Percentiles rank a stretch among this genome's conserved stretches.
These are phyloP conservation scores for Salix exigua DNA, from an alignment of 345 rosid species.

Conservation along the genomic window DNA sequence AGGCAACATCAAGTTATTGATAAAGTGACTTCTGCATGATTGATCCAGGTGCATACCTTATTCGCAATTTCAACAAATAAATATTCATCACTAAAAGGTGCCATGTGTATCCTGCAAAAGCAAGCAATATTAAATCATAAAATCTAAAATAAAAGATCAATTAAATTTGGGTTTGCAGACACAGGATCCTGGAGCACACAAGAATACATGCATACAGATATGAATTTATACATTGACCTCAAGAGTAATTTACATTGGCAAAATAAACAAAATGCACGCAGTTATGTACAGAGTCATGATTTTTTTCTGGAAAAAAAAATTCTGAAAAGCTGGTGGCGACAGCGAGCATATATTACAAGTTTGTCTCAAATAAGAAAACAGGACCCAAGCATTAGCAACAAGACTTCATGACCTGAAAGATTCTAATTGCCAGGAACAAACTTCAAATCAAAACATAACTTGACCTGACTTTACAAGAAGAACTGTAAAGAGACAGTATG, in stretches of 20 bases:
- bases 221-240: background rate
- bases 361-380: background rate
- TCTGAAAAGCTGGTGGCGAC: background rate
- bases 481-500: background rate
- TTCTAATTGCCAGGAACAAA: background rate
- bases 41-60: conserved; percentile 55
- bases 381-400: background rate
- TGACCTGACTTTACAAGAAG: background rate
- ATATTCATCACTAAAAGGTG: conserved; percentile 96
- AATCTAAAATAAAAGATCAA: conserved; percentile 10
- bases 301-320: too few relatives aligned
- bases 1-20: background rate
- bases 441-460: background rate
- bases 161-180: background rate
- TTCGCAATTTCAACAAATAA: conserved; percentile 94
- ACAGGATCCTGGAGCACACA: background rate
- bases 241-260: background rate
- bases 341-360: background rate
- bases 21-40: conserved; percentile 6
- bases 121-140: conserved; percentile 13
- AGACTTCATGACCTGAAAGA: too few relatives aligned
- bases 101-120: conserved; percentile 90
- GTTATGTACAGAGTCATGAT: background rate
- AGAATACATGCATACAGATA: background rate
- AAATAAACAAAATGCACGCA: background rate